A percentile compares a stretch with the other conserved stretches of the same genome.
Conservation (phyloP, 2,329 filamentous ascomycete genomes). For the Amphichorda felina region DNA sequence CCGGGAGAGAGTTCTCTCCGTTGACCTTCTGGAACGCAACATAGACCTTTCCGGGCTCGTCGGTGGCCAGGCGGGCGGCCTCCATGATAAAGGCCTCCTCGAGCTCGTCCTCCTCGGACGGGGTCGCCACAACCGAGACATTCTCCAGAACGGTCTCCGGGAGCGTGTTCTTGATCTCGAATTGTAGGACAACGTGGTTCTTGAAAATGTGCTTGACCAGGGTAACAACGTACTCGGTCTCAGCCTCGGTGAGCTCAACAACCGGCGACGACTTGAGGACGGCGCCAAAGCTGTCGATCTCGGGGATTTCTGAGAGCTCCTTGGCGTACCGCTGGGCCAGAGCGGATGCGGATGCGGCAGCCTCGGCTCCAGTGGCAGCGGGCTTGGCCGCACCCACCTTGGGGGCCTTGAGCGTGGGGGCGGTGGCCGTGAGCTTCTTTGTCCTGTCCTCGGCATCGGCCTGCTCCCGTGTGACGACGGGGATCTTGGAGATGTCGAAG, state of each 20-base stretch:
- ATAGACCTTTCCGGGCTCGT: slow-evolving; percentile 87
- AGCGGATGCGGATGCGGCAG: slow-evolving; percentile 63
- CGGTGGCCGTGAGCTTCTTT: slow-evolving; percentile 90
- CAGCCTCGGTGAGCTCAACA: slow-evolving; percentile 87
- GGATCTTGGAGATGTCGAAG: slow-evolving; percentile 86
- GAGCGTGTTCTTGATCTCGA: slow-evolving; percentile 95
- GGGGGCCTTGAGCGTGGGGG: slow-evolving; percentile 87
- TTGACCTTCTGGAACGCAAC: slow-evolving; percentile 82
- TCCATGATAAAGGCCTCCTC: slow-evolving; percentile 94
- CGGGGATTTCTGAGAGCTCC: slow-evolving; percentile 78
- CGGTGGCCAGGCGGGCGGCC: slow-evolving; percentile 67
- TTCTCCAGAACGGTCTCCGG: slow-evolving; percentile 84
- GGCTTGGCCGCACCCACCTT: slow-evolving; percentile 68
- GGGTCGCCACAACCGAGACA: slow-evolving; percentile 70
- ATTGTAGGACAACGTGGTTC: slow-evolving; percentile 90
- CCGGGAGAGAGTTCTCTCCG: slow-evolving; percentile 65
- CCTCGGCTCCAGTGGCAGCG: slow-evolving; percentile 57
- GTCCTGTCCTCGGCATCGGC: slow-evolving; percentile 91
- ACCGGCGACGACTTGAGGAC: slow-evolving; percentile 83
- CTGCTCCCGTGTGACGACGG: slow-evolving; percentile 89
- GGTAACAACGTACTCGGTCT: slow-evolving; percentile 92
- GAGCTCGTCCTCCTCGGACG: slow-evolving; percentile 68
- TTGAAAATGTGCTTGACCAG: slow-evolving; percentile 97
- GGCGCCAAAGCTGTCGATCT: slow-evolving; percentile 79
- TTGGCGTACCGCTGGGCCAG: slow-evolving; percentile 81